phyloP scores from a whole-genome alignment of 2,329 filamentous ascomycete genomes.

The Ilyonectria mors-panacis region DNA sequence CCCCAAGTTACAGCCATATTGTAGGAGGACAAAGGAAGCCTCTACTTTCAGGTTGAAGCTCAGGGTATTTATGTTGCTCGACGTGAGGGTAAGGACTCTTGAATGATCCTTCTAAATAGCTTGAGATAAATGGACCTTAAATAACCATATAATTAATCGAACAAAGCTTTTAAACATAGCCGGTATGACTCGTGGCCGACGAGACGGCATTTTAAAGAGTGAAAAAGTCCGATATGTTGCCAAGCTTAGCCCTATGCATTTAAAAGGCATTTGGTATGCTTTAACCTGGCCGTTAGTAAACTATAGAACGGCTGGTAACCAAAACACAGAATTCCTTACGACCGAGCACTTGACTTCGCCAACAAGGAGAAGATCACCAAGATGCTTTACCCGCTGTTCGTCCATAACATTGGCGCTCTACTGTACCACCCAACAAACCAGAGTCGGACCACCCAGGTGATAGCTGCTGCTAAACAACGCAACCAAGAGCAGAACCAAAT shows the following conservation, averaged over 20 bases:
- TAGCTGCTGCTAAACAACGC: constrained; percentile 85
- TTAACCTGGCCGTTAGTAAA: constrained; percentile 36
- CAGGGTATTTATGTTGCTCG: constrained; percentile 96
- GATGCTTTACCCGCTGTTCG: constrained; percentile 93
- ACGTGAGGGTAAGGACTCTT: constrained; percentile 79
- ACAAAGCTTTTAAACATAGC: constrained; percentile 98
- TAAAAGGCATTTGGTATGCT: constrained; percentile 95
- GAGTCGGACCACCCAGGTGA: constrained; percentile 84
- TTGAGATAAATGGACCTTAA: constrained; percentile 60
- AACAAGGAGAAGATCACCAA: constrained; percentile 99
- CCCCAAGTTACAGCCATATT: constrained; percentile 95
- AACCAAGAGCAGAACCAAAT: constrained; percentile 79
- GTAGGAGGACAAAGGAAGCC: constrained; percentile 97
- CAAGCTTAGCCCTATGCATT: constrained; percentile 98
- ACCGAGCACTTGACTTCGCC: constrained; percentile 96
- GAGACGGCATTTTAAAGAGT: constrained; percentile 97
- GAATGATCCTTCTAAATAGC: background rate
- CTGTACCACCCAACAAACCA: constrained; percentile 97
- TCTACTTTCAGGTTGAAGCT: constrained; percentile 98
- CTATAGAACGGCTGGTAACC: constrained; percentile 31
- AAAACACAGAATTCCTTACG: constrained; percentile 90
- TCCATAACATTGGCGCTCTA: constrained; percentile 94
- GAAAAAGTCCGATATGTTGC: constrained; percentile 97
- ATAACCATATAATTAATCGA: constrained; percentile 99
- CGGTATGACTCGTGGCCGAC: constrained; percentile 95